These are phyloP conservation scores for Rhizoctonia solani DNA, from an alignment of 1,284 basidiomycete genomes.

Conservation along the genomic window DNA sequence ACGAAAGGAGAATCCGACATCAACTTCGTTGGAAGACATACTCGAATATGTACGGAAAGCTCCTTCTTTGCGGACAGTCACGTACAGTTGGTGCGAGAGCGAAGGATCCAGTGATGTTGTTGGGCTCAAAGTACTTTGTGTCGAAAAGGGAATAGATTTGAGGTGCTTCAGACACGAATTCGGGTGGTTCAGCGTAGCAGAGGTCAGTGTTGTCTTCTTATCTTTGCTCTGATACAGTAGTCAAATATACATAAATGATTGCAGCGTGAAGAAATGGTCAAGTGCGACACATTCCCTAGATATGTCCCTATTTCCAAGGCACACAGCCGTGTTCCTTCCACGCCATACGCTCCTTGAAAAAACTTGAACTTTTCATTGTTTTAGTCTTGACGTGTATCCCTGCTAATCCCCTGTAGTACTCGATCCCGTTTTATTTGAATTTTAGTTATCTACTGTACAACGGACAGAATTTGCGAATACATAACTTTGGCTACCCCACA, in stretches of 20 bases:
- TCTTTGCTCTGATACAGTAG: not conserved
- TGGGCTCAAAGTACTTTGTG: slow-evolving; percentile 18
- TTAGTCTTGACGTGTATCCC: not conserved
- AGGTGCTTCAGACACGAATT: slow-evolving; percentile 32
- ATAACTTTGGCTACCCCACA: not conserved
- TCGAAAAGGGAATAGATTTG: slow-evolving; percentile 28
- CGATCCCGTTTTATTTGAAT: too few relatives aligned
- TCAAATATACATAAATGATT: not conserved
- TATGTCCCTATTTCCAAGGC: slow-evolving; percentile 31
- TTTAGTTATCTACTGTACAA: too few relatives aligned
- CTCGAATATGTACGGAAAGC: slow-evolving; percentile 25
- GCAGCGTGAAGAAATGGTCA: slow-evolving; percentile 25
- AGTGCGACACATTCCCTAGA: slow-evolving; percentile 16
- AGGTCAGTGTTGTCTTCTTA: not conserved
- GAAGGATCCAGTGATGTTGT: slow-evolving; percentile 25
- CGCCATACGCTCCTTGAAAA: not conserved
- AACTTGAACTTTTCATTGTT: not conserved
- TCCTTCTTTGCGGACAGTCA: slow-evolving; percentile 15
- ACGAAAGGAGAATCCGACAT: not conserved
- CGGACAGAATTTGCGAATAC: too few relatives aligned
- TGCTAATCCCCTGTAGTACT: too few relatives aligned
- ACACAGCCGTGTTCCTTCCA: slow-evolving; percentile 21
- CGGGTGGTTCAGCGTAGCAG: slow-evolving; percentile 21
- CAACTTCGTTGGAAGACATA: slow-evolving; percentile 2
- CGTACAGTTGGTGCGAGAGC: slow-evolving; percentile 28